These are phyloP conservation scores for Pythium aristosporum DNA, from an alignment of 352 stramenopile genomes.

Conservation along the genomic window DNA sequence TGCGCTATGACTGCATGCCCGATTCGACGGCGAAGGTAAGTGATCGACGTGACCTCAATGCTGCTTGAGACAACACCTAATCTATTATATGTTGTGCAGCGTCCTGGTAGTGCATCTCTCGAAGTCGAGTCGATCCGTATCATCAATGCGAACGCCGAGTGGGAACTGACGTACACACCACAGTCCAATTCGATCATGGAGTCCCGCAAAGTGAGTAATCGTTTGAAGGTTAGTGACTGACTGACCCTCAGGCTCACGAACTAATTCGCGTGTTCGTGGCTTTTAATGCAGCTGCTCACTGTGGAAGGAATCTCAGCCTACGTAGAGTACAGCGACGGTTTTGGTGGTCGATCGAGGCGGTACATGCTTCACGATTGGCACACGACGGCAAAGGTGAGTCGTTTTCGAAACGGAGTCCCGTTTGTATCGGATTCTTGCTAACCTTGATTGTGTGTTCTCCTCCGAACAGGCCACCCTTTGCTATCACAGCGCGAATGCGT, in stretches of 20 bases:
- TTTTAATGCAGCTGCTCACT: slow-evolving; percentile 46
- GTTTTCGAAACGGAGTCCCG: background rate
- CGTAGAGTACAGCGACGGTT: slow-evolving; percentile 54
- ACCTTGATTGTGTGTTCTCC: background rate
- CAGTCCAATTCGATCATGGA: slow-evolving; percentile 77
- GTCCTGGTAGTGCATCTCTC: slow-evolving; percentile 63
- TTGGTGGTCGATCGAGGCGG: slow-evolving; percentile 30
- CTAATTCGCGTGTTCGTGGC: background rate
- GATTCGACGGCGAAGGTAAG: slow-evolving; percentile 63
- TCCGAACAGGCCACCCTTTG: slow-evolving; percentile 44
- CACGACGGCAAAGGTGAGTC: slow-evolving; percentile 68
- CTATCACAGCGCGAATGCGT: slow-evolving; percentile 75
- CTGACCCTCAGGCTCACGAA: background rate
- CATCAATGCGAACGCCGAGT: slow-evolving; percentile 77
- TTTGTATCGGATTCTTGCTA: background rate
- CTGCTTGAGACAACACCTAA: background rate
- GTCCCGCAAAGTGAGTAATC: slow-evolving; percentile 66
- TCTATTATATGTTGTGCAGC: slow-evolving; percentile 28
- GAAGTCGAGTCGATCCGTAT: slow-evolving; percentile 61
- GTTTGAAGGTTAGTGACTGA: background rate
- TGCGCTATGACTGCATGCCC: slow-evolving; percentile 78
- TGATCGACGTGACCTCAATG: background rate
- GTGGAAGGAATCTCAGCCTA: slow-evolving; percentile 68
- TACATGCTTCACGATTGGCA: slow-evolving; percentile 89
- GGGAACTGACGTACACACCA: slow-evolving; percentile 71